Conservation (phyloP, 2,329 filamentous ascomycete genomes). For the Cucurbitaria berberidis region DNA sequence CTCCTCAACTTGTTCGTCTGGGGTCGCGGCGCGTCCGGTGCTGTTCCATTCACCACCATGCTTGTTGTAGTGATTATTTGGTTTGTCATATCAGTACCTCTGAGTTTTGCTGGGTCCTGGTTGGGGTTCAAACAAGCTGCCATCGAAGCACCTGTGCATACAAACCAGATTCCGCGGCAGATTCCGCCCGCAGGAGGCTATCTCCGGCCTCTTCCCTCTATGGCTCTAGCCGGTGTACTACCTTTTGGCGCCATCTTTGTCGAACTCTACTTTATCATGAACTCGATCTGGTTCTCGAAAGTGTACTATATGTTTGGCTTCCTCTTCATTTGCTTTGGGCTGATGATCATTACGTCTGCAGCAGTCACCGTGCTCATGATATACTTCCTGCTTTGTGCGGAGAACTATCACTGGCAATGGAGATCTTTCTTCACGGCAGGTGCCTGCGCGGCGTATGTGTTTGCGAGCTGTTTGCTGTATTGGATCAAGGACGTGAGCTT, state of each 20-base stretch:
- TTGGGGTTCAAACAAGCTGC: constrained; percentile 77
- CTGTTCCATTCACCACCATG: constrained; percentile 97
- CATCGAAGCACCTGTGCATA: constrained; percentile 82
- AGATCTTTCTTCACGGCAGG: constrained; percentile 90
- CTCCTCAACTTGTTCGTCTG: constrained; percentile 95
- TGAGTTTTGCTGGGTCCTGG: constrained; percentile 91
- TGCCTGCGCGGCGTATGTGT: constrained; percentile 89
- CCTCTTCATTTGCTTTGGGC: constrained; percentile 93
- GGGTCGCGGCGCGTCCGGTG: constrained; percentile 89
- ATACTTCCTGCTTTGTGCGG: constrained; percentile 93
- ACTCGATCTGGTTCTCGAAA: constrained; percentile 96
- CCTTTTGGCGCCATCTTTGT: constrained; percentile 98
- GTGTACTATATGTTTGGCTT: constrained; percentile 99
- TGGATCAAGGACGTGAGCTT: constrained; percentile 88
- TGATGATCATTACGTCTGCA: constrained; percentile 95
- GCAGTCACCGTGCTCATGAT: constrained; percentile 92
- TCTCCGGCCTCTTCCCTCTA: constrained; percentile 84
- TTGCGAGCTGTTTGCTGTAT: constrained; percentile 88
- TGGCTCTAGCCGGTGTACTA: constrained; percentile 88
- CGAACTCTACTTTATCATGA: constrained; percentile 99
- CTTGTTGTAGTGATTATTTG: constrained; percentile 90
- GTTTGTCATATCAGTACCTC: constrained; percentile 94
- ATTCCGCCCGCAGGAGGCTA: constrained; percentile 86
- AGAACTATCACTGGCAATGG: constrained; percentile 99
- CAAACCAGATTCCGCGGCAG: constrained; percentile 97